A percentile compares a stretch with the other conserved stretches of the same genome.
These are phyloP conservation scores for Drosera capensis DNA, from an alignment of 148 eudicot species.

Conservation along the genomic window DNA sequence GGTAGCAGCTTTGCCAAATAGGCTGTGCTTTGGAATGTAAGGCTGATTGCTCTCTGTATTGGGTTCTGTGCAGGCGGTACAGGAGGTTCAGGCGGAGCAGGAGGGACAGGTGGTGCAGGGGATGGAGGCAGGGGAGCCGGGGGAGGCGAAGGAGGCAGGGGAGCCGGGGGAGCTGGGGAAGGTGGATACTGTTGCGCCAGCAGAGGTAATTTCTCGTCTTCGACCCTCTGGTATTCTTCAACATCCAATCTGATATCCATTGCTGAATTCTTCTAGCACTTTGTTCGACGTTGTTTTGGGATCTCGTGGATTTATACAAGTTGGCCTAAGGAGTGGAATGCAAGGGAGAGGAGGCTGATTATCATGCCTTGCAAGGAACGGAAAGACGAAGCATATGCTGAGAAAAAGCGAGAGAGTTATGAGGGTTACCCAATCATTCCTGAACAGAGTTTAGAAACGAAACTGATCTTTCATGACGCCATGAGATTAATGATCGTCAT, in stretches of 20 bases:
- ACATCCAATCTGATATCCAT: conserved; percentile 21
- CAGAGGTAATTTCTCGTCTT: conserved; percentile 34
- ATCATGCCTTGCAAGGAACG: conserved; percentile 56
- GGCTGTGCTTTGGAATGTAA: conserved; percentile 57
- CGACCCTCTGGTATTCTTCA: conserved; percentile 7
- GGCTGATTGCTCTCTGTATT: conserved; percentile 44
- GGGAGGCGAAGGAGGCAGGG: too few species aligned
- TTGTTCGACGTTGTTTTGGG: not conserved
- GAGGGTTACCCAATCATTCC: too few species aligned
- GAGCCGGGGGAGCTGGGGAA: conserved; percentile 7
- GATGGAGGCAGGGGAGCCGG: too few species aligned
- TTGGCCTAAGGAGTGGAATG: conserved; percentile 17
- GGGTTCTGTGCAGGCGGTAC: conserved; percentile 25
- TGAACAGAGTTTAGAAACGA: too few species aligned
- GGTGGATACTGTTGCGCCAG: conserved; percentile 18
- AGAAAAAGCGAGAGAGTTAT: too few species aligned
- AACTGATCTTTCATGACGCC: too few species aligned
- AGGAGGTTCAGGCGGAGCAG: too few species aligned
- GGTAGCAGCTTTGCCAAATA: conserved; percentile 60
- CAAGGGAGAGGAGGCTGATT: conserved; percentile 18
- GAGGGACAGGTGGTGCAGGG: too few species aligned
- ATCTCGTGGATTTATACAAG: conserved; percentile 5
- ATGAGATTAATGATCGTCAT: too few species aligned
- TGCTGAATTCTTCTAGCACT: not conserved
- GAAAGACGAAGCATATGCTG: too few species aligned